Evolutionary conservation across 2,329 filamentous ascomycete genomes (phyloP).

Genomic region (Ceratocystis albifundus): DNA sequence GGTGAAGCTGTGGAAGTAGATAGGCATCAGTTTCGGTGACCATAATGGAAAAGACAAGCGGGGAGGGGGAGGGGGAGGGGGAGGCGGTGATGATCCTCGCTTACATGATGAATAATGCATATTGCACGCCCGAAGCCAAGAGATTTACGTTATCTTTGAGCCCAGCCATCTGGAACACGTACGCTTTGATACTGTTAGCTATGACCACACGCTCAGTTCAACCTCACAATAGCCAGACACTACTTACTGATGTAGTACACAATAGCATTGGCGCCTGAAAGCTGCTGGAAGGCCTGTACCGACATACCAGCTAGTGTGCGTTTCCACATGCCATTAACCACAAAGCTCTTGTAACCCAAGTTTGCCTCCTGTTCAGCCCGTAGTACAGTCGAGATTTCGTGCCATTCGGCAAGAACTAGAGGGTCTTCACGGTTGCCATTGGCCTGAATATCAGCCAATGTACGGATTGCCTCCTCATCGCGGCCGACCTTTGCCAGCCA

Average conservation of each 20-base stretch:
- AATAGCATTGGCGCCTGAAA: conserved; percentile 46
- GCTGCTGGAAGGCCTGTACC: conserved; percentile 46
- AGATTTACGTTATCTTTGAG: conserved; percentile 39
- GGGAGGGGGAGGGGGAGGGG: no score
- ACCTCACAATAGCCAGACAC: no score
- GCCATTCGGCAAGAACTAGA: conserved; percentile 45
- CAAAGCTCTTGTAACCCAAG: conserved; percentile 35
- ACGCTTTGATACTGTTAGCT: conserved; percentile 24
- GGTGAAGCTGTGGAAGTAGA: conserved; percentile 33
- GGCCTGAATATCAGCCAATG: conserved; percentile 47
- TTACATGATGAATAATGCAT: conserved; percentile 33
- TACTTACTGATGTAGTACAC: conserved; percentile 42
- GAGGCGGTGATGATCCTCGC: neutral
- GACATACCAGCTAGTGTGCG: conserved; percentile 42
- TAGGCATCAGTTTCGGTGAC: conserved; percentile 34
- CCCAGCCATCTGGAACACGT: conserved; percentile 34
- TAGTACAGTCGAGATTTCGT: conserved; percentile 35
- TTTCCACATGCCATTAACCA: conserved; percentile 39
- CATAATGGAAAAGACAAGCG: neutral
- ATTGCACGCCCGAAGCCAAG: conserved; percentile 45
- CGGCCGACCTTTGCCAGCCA: conserved; percentile 53
- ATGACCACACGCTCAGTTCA: neutral
- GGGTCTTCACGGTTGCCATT: conserved; percentile 43
- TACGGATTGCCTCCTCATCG: conserved; percentile 43
- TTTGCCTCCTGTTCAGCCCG: conserved; percentile 30